These are phyloP conservation scores for Papiliotrema laurentii DNA, from an alignment of 1,284 basidiomycete species.

Conservation along the genomic window DNA sequence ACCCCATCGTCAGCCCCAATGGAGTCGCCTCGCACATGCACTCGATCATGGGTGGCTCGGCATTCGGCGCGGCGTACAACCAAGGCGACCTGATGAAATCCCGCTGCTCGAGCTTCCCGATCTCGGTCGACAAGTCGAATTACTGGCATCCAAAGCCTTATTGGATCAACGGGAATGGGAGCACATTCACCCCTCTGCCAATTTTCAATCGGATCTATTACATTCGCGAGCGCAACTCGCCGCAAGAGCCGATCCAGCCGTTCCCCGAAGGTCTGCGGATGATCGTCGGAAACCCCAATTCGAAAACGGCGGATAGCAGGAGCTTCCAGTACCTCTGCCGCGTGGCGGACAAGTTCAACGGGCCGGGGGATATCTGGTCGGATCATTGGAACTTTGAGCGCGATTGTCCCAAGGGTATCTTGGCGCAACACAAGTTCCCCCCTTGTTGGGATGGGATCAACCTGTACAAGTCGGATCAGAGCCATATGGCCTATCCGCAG, in stretches of 20 bases:
- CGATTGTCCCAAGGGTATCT: slow-evolving; percentile 23
- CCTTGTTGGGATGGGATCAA: slow-evolving; percentile 37
- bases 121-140: slow-evolving; percentile 33
- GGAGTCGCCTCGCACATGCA: slow-evolving; percentile 18
- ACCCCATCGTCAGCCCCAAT: slow-evolving; percentile 19
- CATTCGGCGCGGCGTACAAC: slow-evolving; percentile 30
- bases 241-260: slow-evolving; percentile 13
- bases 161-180: slow-evolving; percentile 13
- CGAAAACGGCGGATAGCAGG: slow-evolving; percentile 17
- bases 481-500: slow-evolving; percentile 32
- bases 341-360: slow-evolving; percentile 12
- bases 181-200: slow-evolving; percentile 13
- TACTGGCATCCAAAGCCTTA: slow-evolving; percentile 29
- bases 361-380: slow-evolving; percentile 1
- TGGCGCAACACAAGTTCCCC: slow-evolving; percentile 25
- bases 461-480: slow-evolving; percentile 23
- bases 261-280: slow-evolving; percentile 36
- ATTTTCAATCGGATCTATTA: slow-evolving; percentile 19
- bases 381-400: slow-evolving; percentile 30
- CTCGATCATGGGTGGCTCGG: slow-evolving; percentile 21
- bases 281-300: slow-evolving; percentile 28
- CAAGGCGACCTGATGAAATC: slow-evolving; percentile 15
- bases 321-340: slow-evolving; percentile 24
- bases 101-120: slow-evolving; percentile 19
- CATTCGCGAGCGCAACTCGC: slow-evolving; percentile 22